These are phyloP conservation scores for Amauroascus verrucosus DNA, from an alignment of 2,329 filamentous ascomycete genomes.

Conservation along the genomic window DNA sequence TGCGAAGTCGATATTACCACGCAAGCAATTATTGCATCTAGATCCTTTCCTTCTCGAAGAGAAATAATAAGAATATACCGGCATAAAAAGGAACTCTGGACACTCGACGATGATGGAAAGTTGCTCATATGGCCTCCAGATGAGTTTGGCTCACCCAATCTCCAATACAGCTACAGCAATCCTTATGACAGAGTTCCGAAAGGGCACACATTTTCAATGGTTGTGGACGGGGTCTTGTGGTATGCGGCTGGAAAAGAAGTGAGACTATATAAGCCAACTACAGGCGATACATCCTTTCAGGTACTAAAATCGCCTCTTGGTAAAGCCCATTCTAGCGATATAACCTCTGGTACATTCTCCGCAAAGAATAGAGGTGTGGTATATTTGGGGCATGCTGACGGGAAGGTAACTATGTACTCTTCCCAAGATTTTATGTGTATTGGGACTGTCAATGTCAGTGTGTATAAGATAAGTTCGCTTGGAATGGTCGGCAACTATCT, in stretches of 20 bases:
- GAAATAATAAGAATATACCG: constrained; percentile 79
- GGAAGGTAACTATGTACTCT: constrained; percentile 90
- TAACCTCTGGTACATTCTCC: constrained; percentile 71
- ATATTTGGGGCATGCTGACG: constrained; percentile 85
- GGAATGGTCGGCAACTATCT: constrained; percentile 69
- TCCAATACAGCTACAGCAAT: constrained; percentile 63
- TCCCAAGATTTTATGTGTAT: constrained; percentile 64
- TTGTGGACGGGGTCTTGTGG: constrained; percentile 79
- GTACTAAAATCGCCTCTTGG: constrained; percentile 60
- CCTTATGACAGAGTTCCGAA: constrained; percentile 60
- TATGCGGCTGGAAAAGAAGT: constrained; percentile 79
- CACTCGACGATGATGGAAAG: constrained; percentile 78
- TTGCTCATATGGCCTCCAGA: constrained; percentile 81
- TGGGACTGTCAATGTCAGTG: constrained; percentile 72
- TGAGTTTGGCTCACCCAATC: constrained; percentile 59
- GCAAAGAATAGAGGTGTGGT: constrained; percentile 66
- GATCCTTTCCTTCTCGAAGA: constrained; percentile 62
- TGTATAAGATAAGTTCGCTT: constrained; percentile 89
- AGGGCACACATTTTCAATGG: constrained; percentile 78
- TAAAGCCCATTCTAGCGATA: constrained; percentile 66
- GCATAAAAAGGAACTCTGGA: constrained; percentile 85
- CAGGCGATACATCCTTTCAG: constrained; percentile 63
- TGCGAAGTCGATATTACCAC: constrained; percentile 75
- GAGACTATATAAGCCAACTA: constrained; percentile 66
- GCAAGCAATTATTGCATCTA: constrained; percentile 59